phyloP scores from a whole-genome alignment of 2,329 filamentous ascomycete genomes.

The Xylaria sp. region DNA sequence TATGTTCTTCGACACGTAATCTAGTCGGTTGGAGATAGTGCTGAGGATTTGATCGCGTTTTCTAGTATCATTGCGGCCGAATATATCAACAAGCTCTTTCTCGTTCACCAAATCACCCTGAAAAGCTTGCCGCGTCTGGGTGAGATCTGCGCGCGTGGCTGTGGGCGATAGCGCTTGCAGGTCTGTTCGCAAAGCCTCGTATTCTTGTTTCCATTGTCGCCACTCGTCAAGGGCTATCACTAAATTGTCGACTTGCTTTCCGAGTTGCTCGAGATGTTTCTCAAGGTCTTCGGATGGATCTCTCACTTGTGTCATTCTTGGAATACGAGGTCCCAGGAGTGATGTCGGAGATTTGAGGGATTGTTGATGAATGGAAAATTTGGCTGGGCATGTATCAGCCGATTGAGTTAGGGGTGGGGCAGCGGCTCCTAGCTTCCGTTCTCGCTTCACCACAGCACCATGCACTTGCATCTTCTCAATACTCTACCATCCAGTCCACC shows the following conservation, averaged over 20 bases:
- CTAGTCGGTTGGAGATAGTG: slow-evolving; percentile 78
- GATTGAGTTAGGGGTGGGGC: background rate
- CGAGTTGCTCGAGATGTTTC: slow-evolving; percentile 77
- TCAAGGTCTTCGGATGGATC: slow-evolving; percentile 75
- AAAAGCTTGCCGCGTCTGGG: slow-evolving; percentile 66
- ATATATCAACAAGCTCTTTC: slow-evolving; percentile 65
- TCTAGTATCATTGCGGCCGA: slow-evolving; percentile 58
- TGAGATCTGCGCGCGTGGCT: slow-evolving; percentile 64
- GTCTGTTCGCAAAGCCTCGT: slow-evolving; percentile 88
- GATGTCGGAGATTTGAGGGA: slow-evolving; percentile 2
- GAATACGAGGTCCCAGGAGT: background rate
- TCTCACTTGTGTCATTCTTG: slow-evolving; percentile 45
- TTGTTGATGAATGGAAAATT: slow-evolving; percentile 22
- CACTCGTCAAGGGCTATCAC: slow-evolving; percentile 83
- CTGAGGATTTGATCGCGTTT: slow-evolving; percentile 71
- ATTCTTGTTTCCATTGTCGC: slow-evolving; percentile 91
- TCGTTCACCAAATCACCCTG: slow-evolving; percentile 71
- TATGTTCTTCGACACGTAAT: slow-evolving; percentile 89
- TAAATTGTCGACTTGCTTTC: slow-evolving; percentile 78
- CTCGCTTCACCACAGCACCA: too few relatives aligned
- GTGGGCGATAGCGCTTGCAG: slow-evolving; percentile 66
- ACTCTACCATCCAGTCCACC: background rate
- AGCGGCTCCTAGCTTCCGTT: background rate
- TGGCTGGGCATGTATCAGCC: background rate
- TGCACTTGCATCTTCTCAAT: too few relatives aligned